phyloP scores from a whole-genome alignment of 345 rosid genomes.

The Microcos paniculata region DNA sequence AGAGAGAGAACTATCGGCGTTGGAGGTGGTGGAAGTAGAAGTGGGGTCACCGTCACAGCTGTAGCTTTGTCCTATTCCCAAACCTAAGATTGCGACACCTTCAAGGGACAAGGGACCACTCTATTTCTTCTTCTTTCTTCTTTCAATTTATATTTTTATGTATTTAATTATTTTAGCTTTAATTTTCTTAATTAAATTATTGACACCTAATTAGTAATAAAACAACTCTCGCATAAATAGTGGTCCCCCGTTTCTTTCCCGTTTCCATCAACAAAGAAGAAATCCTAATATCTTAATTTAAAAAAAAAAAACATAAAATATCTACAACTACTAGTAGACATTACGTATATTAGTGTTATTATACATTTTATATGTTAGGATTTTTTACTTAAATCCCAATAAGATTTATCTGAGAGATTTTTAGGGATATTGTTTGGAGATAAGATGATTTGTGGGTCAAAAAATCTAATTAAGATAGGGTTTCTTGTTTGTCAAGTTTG shows the following conservation, averaged over 20 bases:
- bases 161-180: no score
- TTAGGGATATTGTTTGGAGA: no score
- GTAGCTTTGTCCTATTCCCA: conserved; percentile 37
- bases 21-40: conserved; percentile 18
- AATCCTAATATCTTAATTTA: neutral
- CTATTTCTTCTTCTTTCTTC: neutral
- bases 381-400: no score
- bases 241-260: neutral
- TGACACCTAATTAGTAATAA: neutral
- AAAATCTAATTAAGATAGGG: no score
- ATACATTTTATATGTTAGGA: no score
- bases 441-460: no score
- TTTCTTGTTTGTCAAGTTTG: no score
- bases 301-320: no score
- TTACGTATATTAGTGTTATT: no score
- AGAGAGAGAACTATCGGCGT: neutral
- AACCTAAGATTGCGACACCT: conserved; percentile 32
- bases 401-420: no score
- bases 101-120: neutral
- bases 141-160: no score
- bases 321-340: no score
- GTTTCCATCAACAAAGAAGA: neutral
- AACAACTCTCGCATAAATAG: conserved; percentile 8
- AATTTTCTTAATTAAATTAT: neutral
- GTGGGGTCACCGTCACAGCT: conserved; percentile 43